Base-by-base conservation (phyloP, 805 yeast genomes). In the Wickerhamiella siamensis region DNA sequence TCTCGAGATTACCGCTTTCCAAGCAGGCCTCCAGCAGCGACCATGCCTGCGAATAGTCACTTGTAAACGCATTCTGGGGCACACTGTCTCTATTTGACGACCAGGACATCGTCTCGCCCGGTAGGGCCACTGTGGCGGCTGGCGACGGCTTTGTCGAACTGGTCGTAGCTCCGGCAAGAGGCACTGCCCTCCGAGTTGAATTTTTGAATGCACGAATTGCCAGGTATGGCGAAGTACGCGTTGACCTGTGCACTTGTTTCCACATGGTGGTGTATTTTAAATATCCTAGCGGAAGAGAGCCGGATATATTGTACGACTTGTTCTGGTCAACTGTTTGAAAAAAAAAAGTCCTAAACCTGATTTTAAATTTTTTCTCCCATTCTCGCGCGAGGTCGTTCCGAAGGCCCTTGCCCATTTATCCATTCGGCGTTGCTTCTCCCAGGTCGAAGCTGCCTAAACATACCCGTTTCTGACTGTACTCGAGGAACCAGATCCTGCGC, bases 121-220 rank as follows among this genome's bases (percentile, higher is more conserved):
- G 87, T 19, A 73, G 83, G 49, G 97, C 87, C 59, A 96, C 96
- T 2, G 83, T 84, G 58, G 75, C 88, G 2, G 86, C 87, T 17
- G 79, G 94, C 18, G 84, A 83, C 54, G 97, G 87, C 55, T 86
- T 73, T 52, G 96, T 96, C 0, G 95, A 86, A 46, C 70, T 79
- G 1, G 69, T 84, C n/a, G 71, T 80, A 2, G 76, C 76, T 46
- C 76, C 87, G 0, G 61, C 84, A 10, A 42, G 51, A 39, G 64
- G 63, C 14, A 72, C 75, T 35, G 69, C 82, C 0, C 79, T 83
- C 8, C 74, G 74, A 45, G 68, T 86, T 32, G 73, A 71, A 55
- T 82, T 75, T 63, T 12, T 6, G 29, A 24, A 24, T 6, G 29
- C 6, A 12, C 29, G 29, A 24, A 24, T 12, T 24, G 29, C 29